phyloP scores from a whole-genome alignment of 2,329 filamentous ascomycete genomes.

The Apiospora aurea region DNA sequence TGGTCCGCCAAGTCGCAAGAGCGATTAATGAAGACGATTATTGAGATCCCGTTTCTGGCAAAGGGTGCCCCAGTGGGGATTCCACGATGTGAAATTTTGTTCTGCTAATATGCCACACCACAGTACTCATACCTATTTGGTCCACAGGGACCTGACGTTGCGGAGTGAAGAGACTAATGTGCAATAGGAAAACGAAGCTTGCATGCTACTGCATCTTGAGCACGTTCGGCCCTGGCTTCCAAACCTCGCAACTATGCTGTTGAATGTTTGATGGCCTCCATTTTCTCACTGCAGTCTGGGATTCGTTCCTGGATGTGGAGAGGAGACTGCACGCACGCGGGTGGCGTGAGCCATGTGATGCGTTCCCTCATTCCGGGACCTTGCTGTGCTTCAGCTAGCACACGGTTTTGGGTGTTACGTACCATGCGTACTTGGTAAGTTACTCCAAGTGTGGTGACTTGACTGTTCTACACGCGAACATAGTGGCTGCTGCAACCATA shows the following conservation, averaged over 20 bases:
- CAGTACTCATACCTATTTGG: neutral
- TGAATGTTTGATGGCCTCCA: slow-evolving; percentile 38
- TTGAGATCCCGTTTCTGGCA: neutral
- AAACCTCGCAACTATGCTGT: slow-evolving; percentile 30
- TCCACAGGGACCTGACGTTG: neutral
- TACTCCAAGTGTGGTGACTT: neutral
- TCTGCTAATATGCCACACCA: neutral
- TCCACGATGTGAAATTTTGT: neutral
- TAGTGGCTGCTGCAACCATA: neutral
- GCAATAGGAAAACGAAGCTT: neutral
- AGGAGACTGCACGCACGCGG: slow-evolving; percentile 43
- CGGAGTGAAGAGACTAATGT: neutral
- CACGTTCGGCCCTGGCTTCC: slow-evolving; percentile 3
- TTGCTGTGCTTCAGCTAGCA: neutral
- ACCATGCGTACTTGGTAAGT: neutral
- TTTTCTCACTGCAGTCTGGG: slow-evolving; percentile 62
- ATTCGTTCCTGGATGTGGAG: slow-evolving; percentile 56
- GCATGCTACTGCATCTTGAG: neutral
- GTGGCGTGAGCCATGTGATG: neutral
- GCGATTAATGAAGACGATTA: slow-evolving; percentile 8
- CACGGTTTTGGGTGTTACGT: neutral
- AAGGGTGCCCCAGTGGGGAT: slow-evolving; percentile 6
- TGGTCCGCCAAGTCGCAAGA: slow-evolving; percentile 13
- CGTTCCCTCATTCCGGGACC: neutral
- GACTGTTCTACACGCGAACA: neutral